phyloP scores from a whole-genome alignment of 768 basidiomycete genomes.

The Lactarius quietus region DNA sequence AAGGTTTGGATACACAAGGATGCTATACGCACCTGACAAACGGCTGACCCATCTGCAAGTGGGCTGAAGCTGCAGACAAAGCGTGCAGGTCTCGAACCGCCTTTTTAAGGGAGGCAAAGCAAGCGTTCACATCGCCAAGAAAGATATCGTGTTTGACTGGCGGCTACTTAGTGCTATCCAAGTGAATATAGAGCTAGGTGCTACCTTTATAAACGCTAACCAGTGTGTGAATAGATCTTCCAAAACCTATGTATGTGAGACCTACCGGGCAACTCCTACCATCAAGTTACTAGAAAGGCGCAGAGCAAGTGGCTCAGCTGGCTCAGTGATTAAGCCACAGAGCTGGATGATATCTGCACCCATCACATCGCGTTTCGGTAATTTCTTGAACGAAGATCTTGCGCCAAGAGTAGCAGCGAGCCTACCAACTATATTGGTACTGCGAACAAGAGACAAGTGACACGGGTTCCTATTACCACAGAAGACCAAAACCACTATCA shows the following conservation, averaged over 20 bases:
- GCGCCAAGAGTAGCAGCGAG: constrained; percentile 88
- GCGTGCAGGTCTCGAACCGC: constrained; percentile 64
- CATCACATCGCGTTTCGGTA: constrained; percentile 80
- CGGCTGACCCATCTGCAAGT: constrained; percentile 70
- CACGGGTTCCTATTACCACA: constrained; percentile 50
- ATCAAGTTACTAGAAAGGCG: constrained; percentile 85
- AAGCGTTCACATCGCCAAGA: constrained; percentile 71
- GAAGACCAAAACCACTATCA: constrained; percentile 86
- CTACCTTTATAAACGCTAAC: constrained; percentile 49
- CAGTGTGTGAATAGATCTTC: no score
- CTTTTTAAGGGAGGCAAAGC: constrained; percentile 75
- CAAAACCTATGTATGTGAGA: constrained; percentile 8
- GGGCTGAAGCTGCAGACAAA: constrained; percentile 41
- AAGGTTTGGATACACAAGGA: neutral
- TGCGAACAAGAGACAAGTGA: constrained; percentile 3
- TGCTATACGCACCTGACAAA: constrained; percentile 49
- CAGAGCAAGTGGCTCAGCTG: constrained; percentile 82
- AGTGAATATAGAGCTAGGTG: neutral
- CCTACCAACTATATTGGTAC: constrained; percentile 43
- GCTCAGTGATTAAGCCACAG: constrained; percentile 76
- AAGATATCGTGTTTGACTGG: constrained; percentile 84
- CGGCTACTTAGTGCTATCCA: constrained; percentile 1
- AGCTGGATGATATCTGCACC: constrained; percentile 79
- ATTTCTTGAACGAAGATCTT: constrained; percentile 78
- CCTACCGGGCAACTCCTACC: constrained; percentile 85